Evolutionary conservation across 257 asterid species (phyloP).

Genomic region (Echium plantagineum): DNA sequence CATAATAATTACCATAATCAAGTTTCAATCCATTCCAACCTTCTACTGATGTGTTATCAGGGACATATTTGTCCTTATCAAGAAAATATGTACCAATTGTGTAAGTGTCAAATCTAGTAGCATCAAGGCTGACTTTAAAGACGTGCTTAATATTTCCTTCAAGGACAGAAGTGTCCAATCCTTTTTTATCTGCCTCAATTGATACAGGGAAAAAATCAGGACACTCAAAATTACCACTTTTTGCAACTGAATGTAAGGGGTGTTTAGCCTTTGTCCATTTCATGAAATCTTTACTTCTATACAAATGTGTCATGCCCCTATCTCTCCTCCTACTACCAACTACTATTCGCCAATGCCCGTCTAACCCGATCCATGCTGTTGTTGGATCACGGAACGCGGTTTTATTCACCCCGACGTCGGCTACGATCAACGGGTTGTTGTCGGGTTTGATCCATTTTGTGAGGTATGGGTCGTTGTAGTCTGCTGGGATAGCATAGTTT

Average conservation of each 20-base stretch:
- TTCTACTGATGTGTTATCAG: slow-evolving; percentile 41
- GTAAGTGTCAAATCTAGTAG: slow-evolving; percentile 48
- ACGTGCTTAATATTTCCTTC: slow-evolving; percentile 41
- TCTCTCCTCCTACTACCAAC: slow-evolving; percentile 27
- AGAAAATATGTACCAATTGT: slow-evolving; percentile 35
- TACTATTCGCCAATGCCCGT: slow-evolving; percentile 44
- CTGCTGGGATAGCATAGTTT: slow-evolving; percentile 64
- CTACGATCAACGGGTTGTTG: slow-evolving; percentile 47
- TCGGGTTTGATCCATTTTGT: slow-evolving; percentile 55
- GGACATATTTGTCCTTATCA: slow-evolving; percentile 32
- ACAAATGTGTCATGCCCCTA: slow-evolving; percentile 34
- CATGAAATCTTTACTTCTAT: slow-evolving; percentile 47
- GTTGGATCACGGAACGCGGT: slow-evolving; percentile 74
- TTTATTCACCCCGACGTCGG: slow-evolving; percentile 27
- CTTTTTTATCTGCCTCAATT: slow-evolving; percentile 11
- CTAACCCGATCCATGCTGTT: slow-evolving; percentile 57
- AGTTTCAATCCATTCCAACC: slow-evolving; percentile 46
- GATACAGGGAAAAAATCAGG: slow-evolving; percentile 63
- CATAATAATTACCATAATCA: slow-evolving; percentile 65
- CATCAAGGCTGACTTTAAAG: slow-evolving; percentile 52
- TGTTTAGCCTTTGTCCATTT: slow-evolving; percentile 43
- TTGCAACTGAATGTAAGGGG: slow-evolving; percentile 26
- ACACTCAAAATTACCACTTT: slow-evolving; percentile 69
- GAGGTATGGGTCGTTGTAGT: slow-evolving; percentile 54
- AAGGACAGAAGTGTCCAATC: slow-evolving; percentile 36